phyloP scores from a whole-genome alignment of 768 basidiomycete genomes.

The Albatrellus ellisii region DNA sequence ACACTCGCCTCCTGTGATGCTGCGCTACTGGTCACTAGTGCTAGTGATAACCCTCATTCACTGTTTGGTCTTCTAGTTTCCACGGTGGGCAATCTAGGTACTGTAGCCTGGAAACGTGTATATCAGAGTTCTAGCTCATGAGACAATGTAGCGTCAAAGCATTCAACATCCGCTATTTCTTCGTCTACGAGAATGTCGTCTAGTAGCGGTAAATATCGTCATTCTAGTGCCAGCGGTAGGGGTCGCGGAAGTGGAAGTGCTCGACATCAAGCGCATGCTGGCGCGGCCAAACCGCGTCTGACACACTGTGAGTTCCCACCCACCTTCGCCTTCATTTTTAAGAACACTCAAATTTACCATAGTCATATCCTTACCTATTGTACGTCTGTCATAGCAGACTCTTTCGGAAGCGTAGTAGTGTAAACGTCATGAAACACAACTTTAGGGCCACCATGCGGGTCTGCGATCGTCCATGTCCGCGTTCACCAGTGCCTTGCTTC shows the following conservation, averaged over 20 bases:
- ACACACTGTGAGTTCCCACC: background rate
- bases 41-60: too few relatives aligned
- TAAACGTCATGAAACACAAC: background rate
- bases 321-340: background rate
- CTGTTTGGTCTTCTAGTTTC: too few relatives aligned
- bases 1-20: too few relatives aligned
- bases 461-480: slow-evolving; percentile 17
- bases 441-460: slow-evolving; percentile 20
- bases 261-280: background rate
- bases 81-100: too few relatives aligned
- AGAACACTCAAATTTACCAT: background rate
- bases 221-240: too few relatives aligned
- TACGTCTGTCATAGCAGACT: background rate
- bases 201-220: too few relatives aligned
- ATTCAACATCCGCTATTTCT: too few relatives aligned
- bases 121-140: too few relatives aligned
- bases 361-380: background rate
- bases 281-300: background rate
- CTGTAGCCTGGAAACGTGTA: too few relatives aligned
- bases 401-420: background rate
- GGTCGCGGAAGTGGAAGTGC: background rate
- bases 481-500: slow-evolving; percentile 21
- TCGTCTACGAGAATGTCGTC: too few relatives aligned
- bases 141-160: too few relatives aligned
- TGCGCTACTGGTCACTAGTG: too few relatives aligned